phyloP scores from a whole-genome alignment of 306 rosid species.

The Trifolium subterraneum region DNA sequence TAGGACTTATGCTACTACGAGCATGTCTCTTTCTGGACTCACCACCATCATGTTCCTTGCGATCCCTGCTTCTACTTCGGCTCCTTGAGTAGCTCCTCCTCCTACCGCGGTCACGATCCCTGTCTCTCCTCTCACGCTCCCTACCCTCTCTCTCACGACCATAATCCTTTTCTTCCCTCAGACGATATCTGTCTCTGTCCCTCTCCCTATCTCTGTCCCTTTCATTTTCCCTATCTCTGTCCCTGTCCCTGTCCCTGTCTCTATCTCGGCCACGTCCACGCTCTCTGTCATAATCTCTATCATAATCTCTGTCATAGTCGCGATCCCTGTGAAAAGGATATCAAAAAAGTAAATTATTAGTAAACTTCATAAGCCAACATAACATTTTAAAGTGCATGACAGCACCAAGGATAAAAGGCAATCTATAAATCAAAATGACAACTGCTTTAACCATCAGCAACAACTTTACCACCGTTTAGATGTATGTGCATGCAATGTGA shows the following conservation, averaged over 20 bases:
- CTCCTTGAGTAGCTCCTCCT: conserved; percentile 88
- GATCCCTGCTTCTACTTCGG: conserved; percentile 87
- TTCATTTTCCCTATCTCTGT: conserved; percentile 52
- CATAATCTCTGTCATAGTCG: conserved; percentile 86
- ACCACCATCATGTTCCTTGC: conserved; percentile 70
- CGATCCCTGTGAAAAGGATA: conserved; percentile 68
- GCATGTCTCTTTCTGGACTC: conserved; percentile 80
- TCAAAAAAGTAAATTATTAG: conserved; percentile 11
- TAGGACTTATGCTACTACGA: conserved; percentile 72
- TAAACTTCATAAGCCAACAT: conserved; percentile 5
- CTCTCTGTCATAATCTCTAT: conserved; percentile 75
- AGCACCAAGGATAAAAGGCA: conserved; percentile 12
- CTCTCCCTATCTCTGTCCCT: conserved; percentile 63
- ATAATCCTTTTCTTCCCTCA: conserved; percentile 72
- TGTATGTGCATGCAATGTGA: neutral
- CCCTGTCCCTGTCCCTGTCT: conserved; percentile 70
- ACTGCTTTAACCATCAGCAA: conserved; percentile 17
- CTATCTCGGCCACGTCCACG: conserved; percentile 81
- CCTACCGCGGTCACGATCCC: conserved; percentile 92
- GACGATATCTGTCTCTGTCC: conserved; percentile 64
- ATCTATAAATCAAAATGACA: conserved; percentile 6
- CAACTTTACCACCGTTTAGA: conserved; percentile 25
- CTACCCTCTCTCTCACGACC: conserved; percentile 79
- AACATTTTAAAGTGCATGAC: conserved; percentile 15
- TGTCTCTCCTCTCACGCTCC: conserved; percentile 92